phyloP scores from a whole-genome alignment of 1,284 basidiomycete genomes.

The Pseudozyma sp. region DNA sequence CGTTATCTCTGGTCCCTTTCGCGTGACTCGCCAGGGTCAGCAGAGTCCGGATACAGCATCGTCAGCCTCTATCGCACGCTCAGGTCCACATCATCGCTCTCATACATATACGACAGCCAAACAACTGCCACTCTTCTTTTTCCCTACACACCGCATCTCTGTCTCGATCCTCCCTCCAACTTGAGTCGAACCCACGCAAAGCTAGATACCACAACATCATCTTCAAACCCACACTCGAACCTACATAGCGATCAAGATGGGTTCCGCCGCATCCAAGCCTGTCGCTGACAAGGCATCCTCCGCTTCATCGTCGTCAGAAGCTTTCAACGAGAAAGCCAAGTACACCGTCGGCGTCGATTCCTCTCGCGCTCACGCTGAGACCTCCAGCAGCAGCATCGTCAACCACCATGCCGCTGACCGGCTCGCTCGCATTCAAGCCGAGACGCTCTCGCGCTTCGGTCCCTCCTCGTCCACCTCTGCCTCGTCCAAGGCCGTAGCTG shows the following conservation, averaged over 20 bases:
- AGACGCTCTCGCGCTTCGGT: conserved; percentile 24
- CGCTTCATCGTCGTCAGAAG: conserved; percentile 13
- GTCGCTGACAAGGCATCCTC: conserved; percentile 16
- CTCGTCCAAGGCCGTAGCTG: background rate
- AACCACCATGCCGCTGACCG: conserved; percentile 53
- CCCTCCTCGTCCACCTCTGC: background rate
- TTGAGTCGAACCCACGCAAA: background rate
- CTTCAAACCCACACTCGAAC: background rate
- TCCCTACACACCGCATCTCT: too few relatives aligned
- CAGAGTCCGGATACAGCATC: too few relatives aligned
- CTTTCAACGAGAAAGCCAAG: conserved; percentile 30
- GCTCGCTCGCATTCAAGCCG: conserved; percentile 54
- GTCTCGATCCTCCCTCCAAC: background rate
- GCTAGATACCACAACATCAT: background rate
- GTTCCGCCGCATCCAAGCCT: conserved; percentile 41
- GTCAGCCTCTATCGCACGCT: too few relatives aligned
- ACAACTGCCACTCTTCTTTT: too few relatives aligned
- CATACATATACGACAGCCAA: too few relatives aligned
- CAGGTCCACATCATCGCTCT: too few relatives aligned
- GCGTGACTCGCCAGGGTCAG: too few relatives aligned
- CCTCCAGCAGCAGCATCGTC: conserved; percentile 14
- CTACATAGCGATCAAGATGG: conserved; percentile 11
- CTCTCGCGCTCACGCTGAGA: conserved; percentile 8
- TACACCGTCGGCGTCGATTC: conserved; percentile 24
- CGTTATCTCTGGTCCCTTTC: too few relatives aligned